These are phyloP conservation scores for Ustilago sp. DNA, from an alignment of 1,284 basidiomycete species.

Conservation along the genomic window DNA sequence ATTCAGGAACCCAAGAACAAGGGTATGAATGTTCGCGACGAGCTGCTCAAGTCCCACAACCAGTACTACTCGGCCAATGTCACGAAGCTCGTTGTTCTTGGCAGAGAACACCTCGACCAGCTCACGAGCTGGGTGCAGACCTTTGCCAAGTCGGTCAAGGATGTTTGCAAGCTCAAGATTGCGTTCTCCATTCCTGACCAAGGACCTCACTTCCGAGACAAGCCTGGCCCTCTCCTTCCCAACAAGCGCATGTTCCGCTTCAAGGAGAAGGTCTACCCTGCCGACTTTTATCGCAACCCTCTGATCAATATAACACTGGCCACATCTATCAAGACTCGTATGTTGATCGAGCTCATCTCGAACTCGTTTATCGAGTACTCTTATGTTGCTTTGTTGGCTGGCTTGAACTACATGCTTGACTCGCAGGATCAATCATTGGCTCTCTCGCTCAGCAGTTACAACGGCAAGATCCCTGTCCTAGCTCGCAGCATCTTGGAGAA, in stretches of 20 bases:
- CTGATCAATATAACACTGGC: slow-evolving; percentile 68
- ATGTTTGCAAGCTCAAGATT: slow-evolving; percentile 86
- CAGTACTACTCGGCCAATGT: slow-evolving; percentile 92
- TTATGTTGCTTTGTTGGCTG: slow-evolving; percentile 93
- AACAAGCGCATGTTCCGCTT: slow-evolving; percentile 86
- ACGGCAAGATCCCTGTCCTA: slow-evolving; percentile 89
- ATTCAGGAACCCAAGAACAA: slow-evolving; percentile 75
- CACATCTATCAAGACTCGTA: slow-evolving; percentile 72
- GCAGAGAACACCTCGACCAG: slow-evolving; percentile 87
- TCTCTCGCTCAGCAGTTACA: slow-evolving; percentile 85
- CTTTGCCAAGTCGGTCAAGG: slow-evolving; percentile 89
- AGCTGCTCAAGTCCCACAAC: slow-evolving; percentile 95
- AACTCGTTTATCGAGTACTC: slow-evolving; percentile 90
- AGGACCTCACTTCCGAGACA: slow-evolving; percentile 81
- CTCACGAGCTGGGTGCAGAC: slow-evolving; percentile 80
- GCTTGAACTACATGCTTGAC: slow-evolving; percentile 81
- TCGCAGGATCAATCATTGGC: slow-evolving; percentile 79
- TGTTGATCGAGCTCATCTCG: slow-evolving; percentile 87
- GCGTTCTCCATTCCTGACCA: slow-evolving; percentile 79
- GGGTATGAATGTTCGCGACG: slow-evolving; percentile 87
- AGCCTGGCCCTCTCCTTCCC: slow-evolving; percentile 82
- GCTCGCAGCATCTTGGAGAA: slow-evolving; percentile 81
- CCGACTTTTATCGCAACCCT: slow-evolving; percentile 73
- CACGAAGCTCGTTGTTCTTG: slow-evolving; percentile 91
- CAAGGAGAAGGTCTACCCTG: slow-evolving; percentile 83